phyloP scores from a whole-genome alignment of 495 filamentous ascomycete genomes.

The Tetracladium setigerum region DNA sequence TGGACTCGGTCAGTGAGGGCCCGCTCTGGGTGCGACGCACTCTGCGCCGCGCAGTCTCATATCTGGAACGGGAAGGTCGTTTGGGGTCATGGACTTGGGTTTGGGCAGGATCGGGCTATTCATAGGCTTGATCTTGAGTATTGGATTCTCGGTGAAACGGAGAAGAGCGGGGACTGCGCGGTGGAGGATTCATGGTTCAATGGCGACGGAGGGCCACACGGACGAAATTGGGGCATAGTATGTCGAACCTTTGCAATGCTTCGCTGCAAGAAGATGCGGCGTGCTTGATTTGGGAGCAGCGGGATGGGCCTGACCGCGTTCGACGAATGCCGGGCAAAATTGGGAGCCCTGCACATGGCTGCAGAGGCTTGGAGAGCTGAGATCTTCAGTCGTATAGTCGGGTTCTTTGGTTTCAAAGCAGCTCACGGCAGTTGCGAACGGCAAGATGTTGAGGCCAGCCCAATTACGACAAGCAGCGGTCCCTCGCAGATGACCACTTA shows the following conservation, averaged over 20 bases:
- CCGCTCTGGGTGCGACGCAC: neutral
- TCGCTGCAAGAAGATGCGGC: neutral
- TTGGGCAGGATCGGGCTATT: constrained; percentile 2
- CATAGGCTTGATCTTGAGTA: neutral
- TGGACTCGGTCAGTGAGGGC: neutral
- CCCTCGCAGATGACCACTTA: constrained; percentile 11
- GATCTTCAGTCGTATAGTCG: constrained; percentile 13
- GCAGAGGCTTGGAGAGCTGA: constrained; percentile 12
- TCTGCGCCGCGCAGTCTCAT: neutral
- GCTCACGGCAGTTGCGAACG: constrained; percentile 12
- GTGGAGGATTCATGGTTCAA: neutral
- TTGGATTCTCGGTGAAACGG: constrained; percentile 2
- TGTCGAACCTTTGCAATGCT: neutral
- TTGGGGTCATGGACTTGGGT: constrained; percentile 1
- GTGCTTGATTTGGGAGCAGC: neutral
- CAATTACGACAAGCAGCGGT: constrained; percentile 5
- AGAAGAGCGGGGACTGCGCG: neutral
- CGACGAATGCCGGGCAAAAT: neutral
- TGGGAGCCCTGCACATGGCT: neutral
- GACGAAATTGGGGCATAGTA: neutral
- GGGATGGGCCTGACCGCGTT: neutral
- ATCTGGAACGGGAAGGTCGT: constrained; percentile 3
- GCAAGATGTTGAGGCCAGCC: constrained; percentile 13
- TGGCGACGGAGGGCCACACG: neutral
- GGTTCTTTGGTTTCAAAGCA: constrained; percentile 12